A percentile compares a stretch with the other conserved stretches of the same genome.
These are phyloP conservation scores for Cercospora zeae-maydis DNA, from an alignment of 2,329 filamentous ascomycete genomes.

Conservation along the genomic window DNA sequence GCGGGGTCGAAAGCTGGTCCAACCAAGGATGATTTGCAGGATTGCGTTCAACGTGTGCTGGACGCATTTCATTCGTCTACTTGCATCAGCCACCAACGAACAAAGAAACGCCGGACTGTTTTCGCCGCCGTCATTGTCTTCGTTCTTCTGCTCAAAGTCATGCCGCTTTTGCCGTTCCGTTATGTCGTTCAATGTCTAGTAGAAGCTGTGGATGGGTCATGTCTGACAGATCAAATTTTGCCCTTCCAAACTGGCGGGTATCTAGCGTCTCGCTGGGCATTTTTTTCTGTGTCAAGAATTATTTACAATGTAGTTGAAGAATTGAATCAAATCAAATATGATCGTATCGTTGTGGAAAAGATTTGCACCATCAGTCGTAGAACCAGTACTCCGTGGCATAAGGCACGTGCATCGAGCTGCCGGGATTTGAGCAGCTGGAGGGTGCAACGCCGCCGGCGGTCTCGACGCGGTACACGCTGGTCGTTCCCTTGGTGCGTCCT, in stretches of 20 bases:
- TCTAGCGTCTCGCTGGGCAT: not conserved
- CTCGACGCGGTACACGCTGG: conserved; percentile 48
- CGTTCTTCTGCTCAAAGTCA: not conserved
- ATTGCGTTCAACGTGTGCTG: not conserved
- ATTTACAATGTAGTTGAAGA: not conserved
- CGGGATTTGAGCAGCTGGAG: conserved; percentile 37
- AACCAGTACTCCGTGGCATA: conserved; percentile 51
- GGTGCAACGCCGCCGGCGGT: conserved; percentile 46
- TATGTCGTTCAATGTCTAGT: not conserved
- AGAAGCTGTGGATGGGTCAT: too few species aligned
- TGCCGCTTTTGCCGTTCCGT: not conserved
- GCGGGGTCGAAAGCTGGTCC: not conserved
- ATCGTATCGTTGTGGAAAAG: not conserved
- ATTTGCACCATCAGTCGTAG: conserved; percentile 32
- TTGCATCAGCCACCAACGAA: not conserved
- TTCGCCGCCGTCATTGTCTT: not conserved
- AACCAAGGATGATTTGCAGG: not conserved
- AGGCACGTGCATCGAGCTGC: conserved; percentile 36
- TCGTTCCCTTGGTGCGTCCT: conserved; percentile 39
- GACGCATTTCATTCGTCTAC: not conserved
- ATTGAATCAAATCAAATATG: not conserved
- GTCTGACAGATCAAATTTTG: not conserved
- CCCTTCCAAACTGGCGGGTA: not conserved
- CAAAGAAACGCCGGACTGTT: not conserved
- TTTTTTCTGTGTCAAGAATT: not conserved